Conservation (phyloP, 2,329 filamentous ascomycete species). For the Xylariaceae sp. region DNA sequence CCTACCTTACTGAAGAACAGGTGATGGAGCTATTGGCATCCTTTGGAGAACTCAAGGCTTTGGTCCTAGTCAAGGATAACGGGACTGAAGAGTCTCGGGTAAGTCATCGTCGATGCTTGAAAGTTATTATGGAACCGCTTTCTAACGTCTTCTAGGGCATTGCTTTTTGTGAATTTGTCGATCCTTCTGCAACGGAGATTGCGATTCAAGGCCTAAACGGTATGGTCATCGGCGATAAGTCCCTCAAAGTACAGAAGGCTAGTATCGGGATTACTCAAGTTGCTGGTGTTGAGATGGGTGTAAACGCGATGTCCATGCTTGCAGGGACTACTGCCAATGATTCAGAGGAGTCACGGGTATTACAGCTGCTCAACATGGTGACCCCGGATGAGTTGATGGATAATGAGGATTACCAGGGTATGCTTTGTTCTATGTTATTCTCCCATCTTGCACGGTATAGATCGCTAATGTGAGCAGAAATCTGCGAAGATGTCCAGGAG, state of each 20-base stretch:
- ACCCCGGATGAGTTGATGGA: slow-evolving; percentile 94
- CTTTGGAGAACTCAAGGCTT: slow-evolving; percentile 92
- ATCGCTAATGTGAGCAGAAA: slow-evolving; percentile 68
- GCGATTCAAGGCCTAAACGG: slow-evolving; percentile 90
- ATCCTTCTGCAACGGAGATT: slow-evolving; percentile 75
- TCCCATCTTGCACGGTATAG: slow-evolving; percentile 5
- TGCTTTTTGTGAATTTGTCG: slow-evolving; percentile 92
- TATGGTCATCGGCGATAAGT: slow-evolving; percentile 88
- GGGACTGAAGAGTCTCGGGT: slow-evolving; percentile 85
- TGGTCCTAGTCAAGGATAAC: slow-evolving; percentile 84
- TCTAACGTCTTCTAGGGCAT: slow-evolving; percentile 68
- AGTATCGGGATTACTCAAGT: slow-evolving; percentile 95
- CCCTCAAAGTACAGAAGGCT: slow-evolving; percentile 83
- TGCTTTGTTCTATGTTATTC: slow-evolving; percentile 22
- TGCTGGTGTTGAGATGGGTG: slow-evolving; percentile 88
- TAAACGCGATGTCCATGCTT: slow-evolving; percentile 97
- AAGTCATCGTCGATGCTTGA: slow-evolving; percentile 45
- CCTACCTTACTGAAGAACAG: slow-evolving; percentile 87
- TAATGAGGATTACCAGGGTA: slow-evolving; percentile 93
- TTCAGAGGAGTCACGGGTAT: slow-evolving; percentile 77
- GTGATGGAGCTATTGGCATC: slow-evolving; percentile 86
- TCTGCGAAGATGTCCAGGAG: slow-evolving; percentile 89
- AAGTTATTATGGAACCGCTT: not conserved
- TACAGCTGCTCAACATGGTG: slow-evolving; percentile 98
- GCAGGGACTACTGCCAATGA: slow-evolving; percentile 84